Conservation (phyloP, 108 stramenopile genomes). For the Mayamaea pseudoterrestris region DNA sequence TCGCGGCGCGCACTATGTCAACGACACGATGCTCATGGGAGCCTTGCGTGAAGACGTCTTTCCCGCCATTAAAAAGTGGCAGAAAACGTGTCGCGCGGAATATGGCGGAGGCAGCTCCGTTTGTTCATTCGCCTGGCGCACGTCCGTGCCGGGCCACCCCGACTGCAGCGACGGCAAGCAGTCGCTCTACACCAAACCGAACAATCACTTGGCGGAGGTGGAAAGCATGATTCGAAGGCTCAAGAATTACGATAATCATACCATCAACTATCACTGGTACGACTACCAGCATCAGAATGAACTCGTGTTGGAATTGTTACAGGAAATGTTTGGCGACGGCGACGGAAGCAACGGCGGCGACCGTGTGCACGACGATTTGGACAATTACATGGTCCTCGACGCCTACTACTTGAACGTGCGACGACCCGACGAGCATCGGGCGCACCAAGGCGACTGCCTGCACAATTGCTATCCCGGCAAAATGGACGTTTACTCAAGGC, state of each 20-base stretch:
- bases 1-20: conserved; percentile 34
- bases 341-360: conserved; percentile 4
- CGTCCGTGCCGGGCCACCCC: conserved; percentile 39
- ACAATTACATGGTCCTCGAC: conserved; percentile 19
- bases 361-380: too few species aligned
- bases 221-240: conserved; percentile 20
- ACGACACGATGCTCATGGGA: conserved; percentile 12
- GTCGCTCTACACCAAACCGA: conserved; percentile 21
- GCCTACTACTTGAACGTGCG: conserved; percentile 32
- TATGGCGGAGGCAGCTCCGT: conserved; percentile 8
- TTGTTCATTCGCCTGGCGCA: conserved; percentile 30
- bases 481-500: conserved; percentile 28
- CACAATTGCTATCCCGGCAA: conserved; percentile 42
- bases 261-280: conserved; percentile 31
- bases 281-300: conserved; percentile 33
- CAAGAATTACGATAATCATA: conserved; percentile 15
- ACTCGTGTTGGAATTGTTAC: conserved; percentile 17
- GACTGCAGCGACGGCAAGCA: conserved; percentile 13
- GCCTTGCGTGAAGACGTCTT: conserved; percentile 9
- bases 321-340: conserved; percentile 4
- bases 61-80: conserved; percentile 13
- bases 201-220: conserved; percentile 21
- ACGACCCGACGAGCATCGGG: conserved; percentile 33
- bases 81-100: conserved; percentile 11
- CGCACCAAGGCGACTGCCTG: conserved; percentile 28